Conservation (phyloP, 305 asterid genomes). For the Fraxinus sp. region DNA sequence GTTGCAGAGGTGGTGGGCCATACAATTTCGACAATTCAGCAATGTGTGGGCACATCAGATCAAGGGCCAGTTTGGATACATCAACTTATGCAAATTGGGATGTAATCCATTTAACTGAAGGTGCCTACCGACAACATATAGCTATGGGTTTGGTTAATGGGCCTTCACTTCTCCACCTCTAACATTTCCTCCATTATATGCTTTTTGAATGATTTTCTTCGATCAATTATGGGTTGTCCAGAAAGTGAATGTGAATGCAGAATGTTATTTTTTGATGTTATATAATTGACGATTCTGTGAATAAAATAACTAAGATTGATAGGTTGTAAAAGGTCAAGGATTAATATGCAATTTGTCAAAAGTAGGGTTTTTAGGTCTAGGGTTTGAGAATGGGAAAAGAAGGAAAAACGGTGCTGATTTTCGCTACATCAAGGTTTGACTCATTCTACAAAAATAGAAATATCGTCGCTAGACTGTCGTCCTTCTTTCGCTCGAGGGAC, state of each 20-base stretch:
- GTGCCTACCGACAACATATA: slow-evolving; percentile 48
- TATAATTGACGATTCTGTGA: too few relatives aligned
- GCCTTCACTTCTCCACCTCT: slow-evolving; percentile 49
- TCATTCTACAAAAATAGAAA: too few relatives aligned
- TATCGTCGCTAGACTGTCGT: too few relatives aligned
- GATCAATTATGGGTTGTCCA: background rate
- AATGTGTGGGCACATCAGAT: slow-evolving; percentile 65
- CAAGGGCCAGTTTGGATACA: slow-evolving; percentile 53
- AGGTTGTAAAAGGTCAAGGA: too few relatives aligned
- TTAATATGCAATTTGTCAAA: too few relatives aligned
- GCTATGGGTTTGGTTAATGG: slow-evolving; percentile 53
- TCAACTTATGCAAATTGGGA: slow-evolving; percentile 55
- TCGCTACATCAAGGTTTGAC: too few relatives aligned
- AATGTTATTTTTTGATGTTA: background rate
- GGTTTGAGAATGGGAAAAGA: too few relatives aligned
- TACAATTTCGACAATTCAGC: slow-evolving; percentile 71
- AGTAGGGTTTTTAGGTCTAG: too few relatives aligned
- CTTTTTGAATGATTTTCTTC: slow-evolving; percentile 19
- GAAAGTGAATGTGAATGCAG: background rate
- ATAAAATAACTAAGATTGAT: too few relatives aligned
- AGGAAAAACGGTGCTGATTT: too few relatives aligned
- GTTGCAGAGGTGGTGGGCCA: slow-evolving; percentile 90
- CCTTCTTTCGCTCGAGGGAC: too few relatives aligned
- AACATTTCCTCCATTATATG: slow-evolving; percentile 40
- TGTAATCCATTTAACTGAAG: slow-evolving; percentile 67